Evolutionary conservation across 108 stramenopile species (phyloP), one percentile per base, ranked within the genome.

Genomic region (Nitzschia palea): DNA sequence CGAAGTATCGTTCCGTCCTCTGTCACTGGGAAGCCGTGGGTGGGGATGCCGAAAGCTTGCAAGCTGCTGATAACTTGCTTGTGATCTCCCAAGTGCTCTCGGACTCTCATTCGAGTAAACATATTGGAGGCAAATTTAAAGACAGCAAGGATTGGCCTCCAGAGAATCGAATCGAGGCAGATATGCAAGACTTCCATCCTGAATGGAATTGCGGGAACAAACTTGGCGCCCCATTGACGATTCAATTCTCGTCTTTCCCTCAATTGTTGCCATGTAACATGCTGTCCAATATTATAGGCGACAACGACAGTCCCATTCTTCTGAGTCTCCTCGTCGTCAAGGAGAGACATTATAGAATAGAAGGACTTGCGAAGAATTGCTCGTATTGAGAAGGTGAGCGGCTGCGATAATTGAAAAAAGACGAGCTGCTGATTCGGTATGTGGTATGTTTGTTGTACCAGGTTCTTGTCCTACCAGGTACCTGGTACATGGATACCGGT

Each of bases 281-380:
- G 14, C 2, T 34, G 10, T 17, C 47, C 62, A 9, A 64, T 3
- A 10, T n/a, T 26, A 32, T 44, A 71, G 30, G 23, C 17, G 10
- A 71, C 47, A 8, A 31, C 2, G 10, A 56, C 55, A 2, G 20
- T 44, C 25, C 60, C 60, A 17, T 29, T 42, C 1, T 32, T 28
- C 33, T 61, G 60, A 5, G 60, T 61, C 42, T 61, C 60, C 43
- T 23, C 60, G 43, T 61, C 60, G n/a, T 44, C 37, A 1, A 18
- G 14, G 1, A 29, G 25, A 15, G 43, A 8, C 23, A 27, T 25
- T 1, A 20, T 23, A 36, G 15, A 25, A 43, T 61, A 61, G 10
- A 61, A 61, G 14, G 23, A 15, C 14, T 12, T 25, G 8, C 42
- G 37, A 14, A 43, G 15, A 2, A 33, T 61, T 28, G 42, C 43